Evolutionary conservation across 768 basidiomycete genomes (phyloP).

Genomic region (Leccinum disarticulatum): DNA sequence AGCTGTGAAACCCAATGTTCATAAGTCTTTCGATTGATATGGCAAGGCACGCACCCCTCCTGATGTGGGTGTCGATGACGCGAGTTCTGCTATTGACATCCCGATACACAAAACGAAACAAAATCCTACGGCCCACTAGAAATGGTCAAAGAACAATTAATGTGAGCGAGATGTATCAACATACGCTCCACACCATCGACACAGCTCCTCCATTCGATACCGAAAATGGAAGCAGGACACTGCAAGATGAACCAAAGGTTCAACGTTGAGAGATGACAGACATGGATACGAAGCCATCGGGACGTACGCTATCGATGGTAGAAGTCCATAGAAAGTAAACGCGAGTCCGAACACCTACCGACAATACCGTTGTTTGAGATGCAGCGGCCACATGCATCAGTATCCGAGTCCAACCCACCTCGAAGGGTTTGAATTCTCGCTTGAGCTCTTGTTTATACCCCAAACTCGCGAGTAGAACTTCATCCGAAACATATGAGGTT

Average conservation of each 20-base stretch:
- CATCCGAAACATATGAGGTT: slow-evolving; percentile 19
- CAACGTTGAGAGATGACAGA: background rate
- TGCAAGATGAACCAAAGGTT: slow-evolving; percentile 10
- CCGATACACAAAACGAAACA: slow-evolving; percentile 38
- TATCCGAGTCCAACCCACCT: slow-evolving; percentile 15
- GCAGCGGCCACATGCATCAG: background rate
- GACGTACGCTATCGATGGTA: slow-evolving; percentile 58
- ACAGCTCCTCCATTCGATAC: slow-evolving; percentile 47
- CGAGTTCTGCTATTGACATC: slow-evolving; percentile 38
- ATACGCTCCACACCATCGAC: slow-evolving; percentile 43
- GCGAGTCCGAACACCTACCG: slow-evolving; percentile 64
- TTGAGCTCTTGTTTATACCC: slow-evolving; percentile 38
- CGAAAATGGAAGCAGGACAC: slow-evolving; percentile 43
- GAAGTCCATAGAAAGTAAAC: slow-evolving; percentile 66
- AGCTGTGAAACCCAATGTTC: slow-evolving; percentile 32
- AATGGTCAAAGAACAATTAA: background rate
- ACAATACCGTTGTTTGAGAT: background rate
- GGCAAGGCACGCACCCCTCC: slow-evolving; percentile 23
- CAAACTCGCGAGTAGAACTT: slow-evolving; percentile 26
- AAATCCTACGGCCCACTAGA: slow-evolving; percentile 37
- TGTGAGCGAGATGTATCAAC: slow-evolving; percentile 4
- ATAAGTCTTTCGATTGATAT: background rate
- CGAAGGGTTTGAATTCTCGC: slow-evolving; percentile 32
- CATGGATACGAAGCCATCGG: slow-evolving; percentile 12
- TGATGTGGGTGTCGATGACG: slow-evolving; percentile 39